phyloP scores from a whole-genome alignment of 441 rosid genomes.

The Codiaeum variegatum region DNA sequence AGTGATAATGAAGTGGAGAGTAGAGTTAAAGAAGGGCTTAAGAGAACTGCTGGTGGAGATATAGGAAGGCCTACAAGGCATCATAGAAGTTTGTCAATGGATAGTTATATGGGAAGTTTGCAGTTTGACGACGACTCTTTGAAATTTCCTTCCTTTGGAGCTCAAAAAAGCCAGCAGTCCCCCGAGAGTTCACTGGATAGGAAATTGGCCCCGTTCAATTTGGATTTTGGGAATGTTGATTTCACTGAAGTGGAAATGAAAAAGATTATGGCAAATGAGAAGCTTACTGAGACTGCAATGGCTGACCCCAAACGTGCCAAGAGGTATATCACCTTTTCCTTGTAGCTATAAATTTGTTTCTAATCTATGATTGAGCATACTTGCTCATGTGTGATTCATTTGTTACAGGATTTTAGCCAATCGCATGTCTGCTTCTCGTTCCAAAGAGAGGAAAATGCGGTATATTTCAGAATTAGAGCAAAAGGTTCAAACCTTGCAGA shows the following conservation, averaged over 20 bases:
- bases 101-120: slow-evolving; percentile 78
- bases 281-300: slow-evolving; percentile 79
- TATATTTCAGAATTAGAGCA: slow-evolving; percentile 90
- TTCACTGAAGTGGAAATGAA: slow-evolving; percentile 75
- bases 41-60: slow-evolving; percentile 71
- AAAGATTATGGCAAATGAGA: slow-evolving; percentile 90
- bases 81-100: slow-evolving; percentile 84
- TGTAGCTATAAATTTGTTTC: neutral
- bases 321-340: slow-evolving; percentile 40
- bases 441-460: slow-evolving; percentile 89
- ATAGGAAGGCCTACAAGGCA: slow-evolving; percentile 61
- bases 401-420: slow-evolving; percentile 77
- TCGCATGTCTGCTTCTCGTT: slow-evolving; percentile 91
- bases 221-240: slow-evolving; percentile 82
- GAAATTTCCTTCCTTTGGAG: slow-evolving; percentile 63
- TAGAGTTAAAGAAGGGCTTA: slow-evolving; percentile 56
- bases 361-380: neutral
- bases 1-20: slow-evolving; percentile 91
- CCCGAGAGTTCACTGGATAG: slow-evolving; percentile 61
- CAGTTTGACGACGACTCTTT: slow-evolving; percentile 63
- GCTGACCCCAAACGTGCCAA: slow-evolving; percentile 89
- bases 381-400: neutral
- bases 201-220: slow-evolving; percentile 42
- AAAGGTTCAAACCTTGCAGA: slow-evolving; percentile 94
- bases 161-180: slow-evolving; percentile 49